Evolutionary conservation across 768 basidiomycete genomes (phyloP), one percentile per base, ranked within the genome.

Genomic region (Candolleomyces aberdarensis): DNA sequence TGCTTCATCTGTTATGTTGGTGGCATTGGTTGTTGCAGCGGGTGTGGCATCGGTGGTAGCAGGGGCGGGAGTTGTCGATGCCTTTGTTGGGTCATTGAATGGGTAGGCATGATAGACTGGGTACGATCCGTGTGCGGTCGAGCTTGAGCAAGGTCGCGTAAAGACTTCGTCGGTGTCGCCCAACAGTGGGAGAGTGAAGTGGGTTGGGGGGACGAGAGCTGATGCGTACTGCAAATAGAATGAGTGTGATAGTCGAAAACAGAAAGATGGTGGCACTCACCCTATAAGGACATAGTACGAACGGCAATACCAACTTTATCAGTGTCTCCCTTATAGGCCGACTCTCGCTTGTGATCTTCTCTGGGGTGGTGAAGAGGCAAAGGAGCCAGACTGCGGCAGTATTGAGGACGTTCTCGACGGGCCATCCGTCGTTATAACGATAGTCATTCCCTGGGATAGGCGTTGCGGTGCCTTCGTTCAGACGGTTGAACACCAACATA

Each of bases 351-450:
- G 57, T 53, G 3, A 80, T 60, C 31, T 57, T 70, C 47, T 69
- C 72, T 71, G 59, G 36, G 14, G 36, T 58, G 15, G 79, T 82
- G 39, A 82, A 79, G 64, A 85, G 75, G 87, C 88, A 90, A 50
- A 85, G 68, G 0, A 87, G 57, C 85, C 86, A 89, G 15, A 89
- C 60, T 0, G 82, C 84, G 48, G 84, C 80, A 0, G 85, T 72
- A 61, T 82, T 84, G 32, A 75, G 49, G 5, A 74, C 67, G 54
- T 66, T 82, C 40, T 88, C 86, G 1, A 71, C 65, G 0, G 88
- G 86, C 87, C 88, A 89, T 1, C 85, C 85, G 47, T 79, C 66
- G 60, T 74, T 56, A 20, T 15, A 56, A n/a, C 8, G 32, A 5
- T 20, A 36, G 1, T 40, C 32, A 40, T 17, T 15, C 14, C 32